Evolutionary conservation across 371 early-diverging fungal species (phyloP).

Genomic region (Vairimorpha apis): DNA sequence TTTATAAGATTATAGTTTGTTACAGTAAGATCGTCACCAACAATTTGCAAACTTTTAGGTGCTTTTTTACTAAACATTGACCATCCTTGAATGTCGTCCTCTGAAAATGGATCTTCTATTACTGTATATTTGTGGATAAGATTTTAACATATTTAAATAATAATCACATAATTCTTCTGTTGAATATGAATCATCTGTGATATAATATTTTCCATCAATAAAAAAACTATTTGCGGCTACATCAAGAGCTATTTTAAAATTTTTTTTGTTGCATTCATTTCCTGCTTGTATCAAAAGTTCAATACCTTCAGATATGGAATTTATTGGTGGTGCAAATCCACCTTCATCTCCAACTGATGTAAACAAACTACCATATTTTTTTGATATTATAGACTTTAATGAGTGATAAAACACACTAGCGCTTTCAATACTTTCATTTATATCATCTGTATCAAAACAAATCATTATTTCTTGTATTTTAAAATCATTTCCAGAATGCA

Average conservation of each 20-base stretch:
- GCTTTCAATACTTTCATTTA: slow-evolving; percentile 42
- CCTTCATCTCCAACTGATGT: slow-evolving; percentile 99
- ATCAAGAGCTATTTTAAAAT: slow-evolving; percentile 92
- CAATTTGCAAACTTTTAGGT: slow-evolving; percentile 71
- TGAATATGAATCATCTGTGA: slow-evolving; percentile 80
- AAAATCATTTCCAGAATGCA: slow-evolving; percentile 94
- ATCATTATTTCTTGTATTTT: slow-evolving; percentile 99
- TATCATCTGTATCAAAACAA: slow-evolving; percentile 46
- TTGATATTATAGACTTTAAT: slow-evolving; percentile 84
- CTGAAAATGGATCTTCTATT: slow-evolving; percentile 98
- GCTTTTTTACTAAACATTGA: slow-evolving; percentile 68
- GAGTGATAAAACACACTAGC: slow-evolving; percentile 80
- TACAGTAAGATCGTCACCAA: slow-evolving; percentile 94
- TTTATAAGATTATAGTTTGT: slow-evolving; percentile 86
- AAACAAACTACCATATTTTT: slow-evolving; percentile 76
- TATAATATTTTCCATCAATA: slow-evolving; percentile 77
- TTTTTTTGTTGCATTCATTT: slow-evolving; percentile 77
- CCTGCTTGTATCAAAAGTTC: slow-evolving; percentile 79
- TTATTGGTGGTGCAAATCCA: slow-evolving; percentile 97
- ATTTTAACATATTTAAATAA: slow-evolving; percentile 72
- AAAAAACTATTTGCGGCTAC: slow-evolving; percentile 76
- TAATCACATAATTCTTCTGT: slow-evolving; percentile 73
- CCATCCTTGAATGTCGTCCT: slow-evolving; percentile 92
- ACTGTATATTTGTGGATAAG: slow-evolving; percentile 77
- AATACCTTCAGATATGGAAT: slow-evolving; percentile 79